Evolutionary conservation across 2,329 filamentous ascomycete genomes (phyloP), one percentile per base, ranked within the genome.

Genomic region (Fusarium siculi): DNA sequence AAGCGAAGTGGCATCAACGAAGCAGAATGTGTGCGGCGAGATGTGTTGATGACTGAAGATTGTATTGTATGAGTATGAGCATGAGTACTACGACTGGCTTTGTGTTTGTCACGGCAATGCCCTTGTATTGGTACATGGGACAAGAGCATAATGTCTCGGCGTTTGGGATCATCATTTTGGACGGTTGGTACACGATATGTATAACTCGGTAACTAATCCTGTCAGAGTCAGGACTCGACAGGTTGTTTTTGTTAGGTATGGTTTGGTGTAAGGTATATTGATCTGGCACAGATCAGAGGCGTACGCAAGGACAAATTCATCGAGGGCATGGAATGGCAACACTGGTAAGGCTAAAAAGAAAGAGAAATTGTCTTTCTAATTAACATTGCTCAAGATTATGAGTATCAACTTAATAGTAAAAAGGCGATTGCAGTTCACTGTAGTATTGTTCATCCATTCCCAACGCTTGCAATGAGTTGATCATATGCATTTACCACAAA

Each of bases 1-100:
- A 76, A 77, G 73, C 74, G 68, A 75, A 73, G 73, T 72, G 75
- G 76, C 68, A 74, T 67, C 61, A 76, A 53, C 30, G 58, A 59
- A 60, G 54, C 63, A 68, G 68, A 61, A 58, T 39, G 62, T 62
- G 72, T 72, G 63, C 46, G 50, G 61, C 52, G 66, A 65, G 74
- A 63, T 58, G 72, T 74, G 70, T 52, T 74, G 72, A 76, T 40
- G 69, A 36, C 55, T 37, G 56, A 54, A 72, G 65, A 62, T 60
- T 63, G 63, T 62, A 71, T 53, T 60, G 58, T 63, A 63, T 23
- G 68, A 69, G 66, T 59, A 62, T 52, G 39, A 65, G 63, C 36
- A 66, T 34, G 52, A 57, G 47, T 66, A 39, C 47, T 2, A 70
- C 44, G 50, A 56, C 54, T 30, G 70, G 66, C 66, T 66, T 57